Percentiles rank a stretch among this genome's conserved stretches.
Conservation (phyloP, 163 green algal species). For the Volvox carteri region DNA sequence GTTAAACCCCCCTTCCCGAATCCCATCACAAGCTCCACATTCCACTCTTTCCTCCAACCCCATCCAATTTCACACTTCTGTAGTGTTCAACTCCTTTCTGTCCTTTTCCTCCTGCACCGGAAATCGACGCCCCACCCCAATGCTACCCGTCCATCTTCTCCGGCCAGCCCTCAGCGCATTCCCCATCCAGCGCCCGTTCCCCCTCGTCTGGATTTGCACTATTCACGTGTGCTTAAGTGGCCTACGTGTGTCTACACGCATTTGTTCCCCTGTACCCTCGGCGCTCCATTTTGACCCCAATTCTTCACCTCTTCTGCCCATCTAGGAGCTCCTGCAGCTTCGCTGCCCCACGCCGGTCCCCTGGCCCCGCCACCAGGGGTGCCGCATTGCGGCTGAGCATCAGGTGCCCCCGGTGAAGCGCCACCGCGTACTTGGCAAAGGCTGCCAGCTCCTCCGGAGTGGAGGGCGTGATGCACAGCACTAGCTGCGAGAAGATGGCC, state of each 20-base stretch:
- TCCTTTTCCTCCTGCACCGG: neutral
- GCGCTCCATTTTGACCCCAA: too few relatives aligned
- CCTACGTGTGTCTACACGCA: too few relatives aligned
- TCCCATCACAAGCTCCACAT: neutral
- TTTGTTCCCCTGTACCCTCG: too few relatives aligned
- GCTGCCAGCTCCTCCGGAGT: constrained; percentile 37
- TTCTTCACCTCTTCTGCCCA: constrained; percentile 75
- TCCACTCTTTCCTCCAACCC: neutral
- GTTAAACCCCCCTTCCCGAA: neutral
- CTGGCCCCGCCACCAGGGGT: constrained; percentile 7
- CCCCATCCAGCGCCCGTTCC: neutral
- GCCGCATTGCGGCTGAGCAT: constrained; percentile 53
- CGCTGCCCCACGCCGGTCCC: constrained; percentile 42
- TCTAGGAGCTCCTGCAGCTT: constrained; percentile 67
- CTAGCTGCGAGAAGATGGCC: constrained; percentile 83
- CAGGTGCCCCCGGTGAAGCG: constrained; percentile 76
- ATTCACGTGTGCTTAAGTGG: too few relatives aligned
- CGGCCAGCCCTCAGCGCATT: neutral
- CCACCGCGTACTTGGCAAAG: constrained; percentile 75
- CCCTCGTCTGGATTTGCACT: too few relatives aligned
- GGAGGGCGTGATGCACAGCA: constrained; percentile 78
- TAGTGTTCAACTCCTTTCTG: too few relatives aligned
- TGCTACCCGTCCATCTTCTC: neutral
- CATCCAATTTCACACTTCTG: too few relatives aligned
- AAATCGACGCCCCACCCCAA: too few relatives aligned